A percentile compares a stretch with the other conserved stretches of the same genome.
Conservation (phyloP, 2,329 filamentous ascomycete species). For the Alternaria incomplexa region DNA sequence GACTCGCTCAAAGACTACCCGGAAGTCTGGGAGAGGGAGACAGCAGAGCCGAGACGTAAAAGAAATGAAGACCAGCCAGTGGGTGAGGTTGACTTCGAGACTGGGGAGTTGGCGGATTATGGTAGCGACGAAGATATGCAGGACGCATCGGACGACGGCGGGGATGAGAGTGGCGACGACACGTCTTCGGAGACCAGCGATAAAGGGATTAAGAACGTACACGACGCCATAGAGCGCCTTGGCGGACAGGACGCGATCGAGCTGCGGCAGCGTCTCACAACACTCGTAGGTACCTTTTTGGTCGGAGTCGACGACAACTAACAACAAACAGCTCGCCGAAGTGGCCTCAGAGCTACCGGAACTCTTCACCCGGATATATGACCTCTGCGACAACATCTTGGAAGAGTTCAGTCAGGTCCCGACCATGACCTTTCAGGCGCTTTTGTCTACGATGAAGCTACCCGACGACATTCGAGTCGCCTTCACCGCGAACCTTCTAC, state of each 20-base stretch:
- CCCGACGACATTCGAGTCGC: constrained; percentile 54
- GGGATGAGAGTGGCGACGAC: constrained; percentile 11
- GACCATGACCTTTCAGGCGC: constrained; percentile 62
- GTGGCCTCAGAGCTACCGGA: constrained; percentile 49
- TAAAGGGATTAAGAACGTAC: constrained; percentile 1
- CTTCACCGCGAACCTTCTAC: constrained; percentile 49
- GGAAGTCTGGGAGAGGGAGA: constrained; percentile 73
- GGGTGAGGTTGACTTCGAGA: constrained; percentile 62
- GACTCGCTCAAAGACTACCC: constrained; percentile 61
- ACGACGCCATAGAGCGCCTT: constrained; percentile 34
- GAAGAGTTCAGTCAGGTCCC: constrained; percentile 65
- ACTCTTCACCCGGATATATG: constrained; percentile 58
- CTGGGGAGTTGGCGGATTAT: constrained; percentile 65
- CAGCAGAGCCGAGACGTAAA: constrained; percentile 54
- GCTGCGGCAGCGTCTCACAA: constrained; percentile 68
- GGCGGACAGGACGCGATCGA: constrained; percentile 62
- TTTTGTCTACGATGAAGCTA: constrained; percentile 59
- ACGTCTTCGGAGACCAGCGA: neutral
- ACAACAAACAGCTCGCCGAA: constrained; percentile 41
- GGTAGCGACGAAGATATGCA: constrained; percentile 42
- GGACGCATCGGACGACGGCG: constrained; percentile 17
- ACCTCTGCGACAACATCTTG: constrained; percentile 66
- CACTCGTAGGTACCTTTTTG: constrained; percentile 52
- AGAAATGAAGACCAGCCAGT: constrained; percentile 62
- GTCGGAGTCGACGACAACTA: constrained; percentile 11